These are phyloP conservation scores for Tetradesmus obliquus DNA, from an alignment of 139 green algal species.

Conservation along the genomic window DNA sequence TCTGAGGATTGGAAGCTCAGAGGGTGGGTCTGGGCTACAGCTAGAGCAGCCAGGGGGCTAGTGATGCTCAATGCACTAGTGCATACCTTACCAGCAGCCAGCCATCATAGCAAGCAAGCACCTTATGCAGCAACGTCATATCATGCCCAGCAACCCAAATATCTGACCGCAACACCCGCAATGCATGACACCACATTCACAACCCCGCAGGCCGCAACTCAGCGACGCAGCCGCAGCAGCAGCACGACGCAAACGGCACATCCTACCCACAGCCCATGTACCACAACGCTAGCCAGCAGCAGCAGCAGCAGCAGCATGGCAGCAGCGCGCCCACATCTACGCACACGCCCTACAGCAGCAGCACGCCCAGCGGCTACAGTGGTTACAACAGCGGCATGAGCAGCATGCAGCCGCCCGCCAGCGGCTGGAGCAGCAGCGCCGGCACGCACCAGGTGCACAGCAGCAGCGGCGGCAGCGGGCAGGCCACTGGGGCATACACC, in stretches of 20 bases:
- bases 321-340: background rate
- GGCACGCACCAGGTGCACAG: background rate
- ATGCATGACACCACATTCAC: no score
- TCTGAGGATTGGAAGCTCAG: no score
- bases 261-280: background rate
- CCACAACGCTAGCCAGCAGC: background rate
- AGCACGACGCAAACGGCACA: background rate
- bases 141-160: no score
- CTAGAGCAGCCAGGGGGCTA: no score
- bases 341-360: background rate
- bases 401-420: background rate
- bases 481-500: background rate
- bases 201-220: background rate
- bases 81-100: no score
- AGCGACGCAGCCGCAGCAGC: background rate
- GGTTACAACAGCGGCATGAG: background rate
- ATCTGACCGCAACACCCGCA: no score
- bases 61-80: no score
- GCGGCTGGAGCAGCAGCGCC: background rate
- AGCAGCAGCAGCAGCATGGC: slow-evolving; percentile 12
- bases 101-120: no score
- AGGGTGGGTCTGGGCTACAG: no score
- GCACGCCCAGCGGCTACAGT: background rate
- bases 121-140: no score
- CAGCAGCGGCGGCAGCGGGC: background rate